phyloP scores from a whole-genome alignment of 1,284 basidiomycete species.

The Ceratobasidium sp. region DNA sequence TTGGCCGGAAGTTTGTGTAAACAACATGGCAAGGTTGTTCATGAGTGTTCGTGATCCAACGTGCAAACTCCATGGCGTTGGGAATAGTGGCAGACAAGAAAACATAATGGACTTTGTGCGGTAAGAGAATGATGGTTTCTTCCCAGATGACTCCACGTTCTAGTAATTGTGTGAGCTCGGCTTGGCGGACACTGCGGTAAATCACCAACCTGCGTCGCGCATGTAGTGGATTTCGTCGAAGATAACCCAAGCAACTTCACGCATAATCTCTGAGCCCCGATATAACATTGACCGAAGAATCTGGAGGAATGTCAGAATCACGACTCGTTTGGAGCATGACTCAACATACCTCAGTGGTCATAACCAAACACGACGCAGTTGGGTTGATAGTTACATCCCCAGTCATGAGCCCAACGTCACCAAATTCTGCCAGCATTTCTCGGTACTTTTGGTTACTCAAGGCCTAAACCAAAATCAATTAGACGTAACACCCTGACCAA shows the following conservation, averaged over 20 bases:
- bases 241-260: constrained; percentile 99
- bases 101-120: constrained; percentile 95
- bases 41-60: constrained; percentile 98
- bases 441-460: constrained; percentile 99
- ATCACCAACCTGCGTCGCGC: constrained; percentile 79
- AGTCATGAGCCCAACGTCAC: constrained; percentile 98
- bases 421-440: constrained; percentile 95
- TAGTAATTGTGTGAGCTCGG: constrained; percentile 31
- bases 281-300: constrained; percentile 99
- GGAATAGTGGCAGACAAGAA: constrained; percentile 99
- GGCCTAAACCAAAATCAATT: constrained; percentile 61
- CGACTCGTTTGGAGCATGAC: neutral
- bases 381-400: constrained; percentile 99
- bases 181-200: neutral
- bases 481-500: constrained; percentile 37
- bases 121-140: constrained; percentile 94
- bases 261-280: constrained; percentile 98
- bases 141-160: constrained; percentile 88
- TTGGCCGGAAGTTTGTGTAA: constrained; percentile 98
- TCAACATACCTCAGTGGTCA: constrained; percentile 92
- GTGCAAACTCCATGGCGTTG: constrained; percentile 99
- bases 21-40: constrained; percentile 99
- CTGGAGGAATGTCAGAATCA: constrained; percentile 54
- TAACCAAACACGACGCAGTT: constrained; percentile 93
- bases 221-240: constrained; percentile 99